Evolutionary conservation across 441 rosid species (phyloP), one percentile per base, ranked within the genome.

Genomic region (Arabidopsis lyrata): DNA sequence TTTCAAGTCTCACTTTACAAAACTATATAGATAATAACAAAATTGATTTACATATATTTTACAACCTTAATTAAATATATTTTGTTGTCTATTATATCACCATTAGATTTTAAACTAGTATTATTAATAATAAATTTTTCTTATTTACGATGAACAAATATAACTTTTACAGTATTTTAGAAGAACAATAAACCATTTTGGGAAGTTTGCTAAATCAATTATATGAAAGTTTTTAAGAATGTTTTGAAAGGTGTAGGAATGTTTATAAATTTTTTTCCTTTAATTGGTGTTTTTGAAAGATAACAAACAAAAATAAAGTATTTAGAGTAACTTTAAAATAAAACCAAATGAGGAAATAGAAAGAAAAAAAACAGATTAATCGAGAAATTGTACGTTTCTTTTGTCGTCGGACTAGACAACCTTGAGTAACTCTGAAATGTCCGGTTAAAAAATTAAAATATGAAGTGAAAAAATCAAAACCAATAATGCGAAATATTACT

Each of bases 361-460:
- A 29, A n/a, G 35, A 24, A 24, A 24, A 24, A 57, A 35, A 1
- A 36, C 3, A 58, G 3, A 20, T 58, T 18, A 58, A 38, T 60
- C 16, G 34, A 7, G 34, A 60, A 60, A 22, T 12, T 11, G 16
- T 14, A 59, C 32, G 6, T 22, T 61, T 15, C 5, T 0, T 9
- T 57, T 13, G 45, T 44, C 24, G 55, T 57, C 7, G 7, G 13
- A 42, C 14, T n/a, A 54, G 35, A 50, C n/a, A 27, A 68, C 29
- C 31, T 67, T 57, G 9, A 13, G 35, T 27, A 70, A 47, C 38
- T 35, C 4, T 59, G 44, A 16, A 71, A 50, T 53, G 34, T 71
- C 61, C 11, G 67, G 34, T 24, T 24, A 24, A 24, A 24, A 24
- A 24, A 24, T 29, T 29, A 29, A 29, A 4, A 29, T 29, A 29